These are phyloP conservation scores for Collybiopsis confluens DNA, from an alignment of 768 basidiomycete genomes.

Conservation along the genomic window DNA sequence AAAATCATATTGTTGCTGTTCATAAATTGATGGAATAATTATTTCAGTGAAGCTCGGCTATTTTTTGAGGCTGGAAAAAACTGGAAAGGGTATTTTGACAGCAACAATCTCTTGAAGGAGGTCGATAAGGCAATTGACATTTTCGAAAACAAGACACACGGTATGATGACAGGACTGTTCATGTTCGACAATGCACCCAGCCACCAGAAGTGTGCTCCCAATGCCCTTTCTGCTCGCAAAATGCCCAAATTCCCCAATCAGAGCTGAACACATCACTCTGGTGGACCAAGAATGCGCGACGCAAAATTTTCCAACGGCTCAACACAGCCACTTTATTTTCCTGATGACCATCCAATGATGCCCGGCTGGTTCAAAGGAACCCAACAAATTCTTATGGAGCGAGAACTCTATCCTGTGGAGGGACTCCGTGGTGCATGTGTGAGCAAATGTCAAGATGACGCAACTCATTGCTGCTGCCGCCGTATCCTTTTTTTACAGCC, in stretches of 20 bases:
- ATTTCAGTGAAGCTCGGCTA: conserved; percentile 15
- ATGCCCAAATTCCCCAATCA: conserved; percentile 21
- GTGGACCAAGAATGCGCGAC: conserved; percentile 18
- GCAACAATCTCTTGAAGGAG: conserved; percentile 13
- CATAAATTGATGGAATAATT: neutral
- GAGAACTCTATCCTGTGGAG: conserved; percentile 13
- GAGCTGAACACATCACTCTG: conserved; percentile 11
- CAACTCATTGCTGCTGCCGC: conserved; percentile 4
- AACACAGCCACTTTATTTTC: conserved; percentile 28
- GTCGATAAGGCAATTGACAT: conserved; percentile 15
- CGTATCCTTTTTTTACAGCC: conserved; percentile 1
- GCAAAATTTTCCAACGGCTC: conserved; percentile 16
- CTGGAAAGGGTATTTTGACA: conserved; percentile 14
- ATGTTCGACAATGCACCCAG: conserved; percentile 11
- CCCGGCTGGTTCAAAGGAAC: conserved; percentile 34
- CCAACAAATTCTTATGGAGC: conserved; percentile 22
- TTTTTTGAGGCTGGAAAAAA: conserved; percentile 18
- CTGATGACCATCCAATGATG: conserved; percentile 22
- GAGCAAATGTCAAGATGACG: conserved; percentile 13
- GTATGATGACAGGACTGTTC: neutral
- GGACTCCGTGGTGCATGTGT: conserved; percentile 21
- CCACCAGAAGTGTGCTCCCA: conserved; percentile 21
- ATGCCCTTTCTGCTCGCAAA: conserved; percentile 23
- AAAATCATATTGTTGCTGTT: conserved; percentile 2
- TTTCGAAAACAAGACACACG: conserved; percentile 7